Conservation (phyloP, 345 rosid genomes). For the Heritiera littoralis region DNA sequence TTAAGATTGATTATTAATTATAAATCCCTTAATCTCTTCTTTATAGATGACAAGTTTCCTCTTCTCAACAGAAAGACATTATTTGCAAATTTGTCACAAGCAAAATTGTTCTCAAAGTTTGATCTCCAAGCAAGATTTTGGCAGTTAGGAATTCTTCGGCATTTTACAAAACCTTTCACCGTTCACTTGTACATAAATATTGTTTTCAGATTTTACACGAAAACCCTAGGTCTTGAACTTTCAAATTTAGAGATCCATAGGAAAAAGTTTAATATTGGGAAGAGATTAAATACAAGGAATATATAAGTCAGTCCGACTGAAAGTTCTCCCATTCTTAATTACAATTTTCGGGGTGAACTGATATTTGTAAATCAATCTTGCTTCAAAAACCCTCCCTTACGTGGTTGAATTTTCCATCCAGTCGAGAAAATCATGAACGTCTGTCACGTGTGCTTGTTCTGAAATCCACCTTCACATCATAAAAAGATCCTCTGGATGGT, state of each 20-base stretch:
- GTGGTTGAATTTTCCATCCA: not conserved
- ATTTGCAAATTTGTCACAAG: too few relatives aligned
- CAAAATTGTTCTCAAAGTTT: too few relatives aligned
- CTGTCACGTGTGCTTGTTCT: not conserved
- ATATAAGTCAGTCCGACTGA: not conserved
- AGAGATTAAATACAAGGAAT: not conserved
- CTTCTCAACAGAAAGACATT: too few relatives aligned
- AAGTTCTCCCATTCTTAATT: not conserved
- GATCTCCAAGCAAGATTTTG: too few relatives aligned
- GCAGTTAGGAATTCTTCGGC: too few relatives aligned
- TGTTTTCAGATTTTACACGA: too few relatives aligned
- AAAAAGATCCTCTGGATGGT: constrained; percentile 69
- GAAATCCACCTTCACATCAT: constrained; percentile 30
- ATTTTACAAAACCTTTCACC: too few relatives aligned
- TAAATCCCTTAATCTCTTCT: too few relatives aligned
- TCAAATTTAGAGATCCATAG: not conserved
- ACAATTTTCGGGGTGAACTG: not conserved
- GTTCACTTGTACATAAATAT: too few relatives aligned
- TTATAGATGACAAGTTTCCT: too few relatives aligned
- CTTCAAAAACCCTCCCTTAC: not conserved
- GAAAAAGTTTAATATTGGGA: not conserved
- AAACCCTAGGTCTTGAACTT: not conserved
- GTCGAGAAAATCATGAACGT: not conserved
- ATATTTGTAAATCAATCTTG: not conserved
- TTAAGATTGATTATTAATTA: too few relatives aligned